Percentiles rank a stretch among this genome's conserved stretches.
Evolutionary conservation across 208 protist species (phyloP).

Genomic region (Trypanosoma mega): DNA sequence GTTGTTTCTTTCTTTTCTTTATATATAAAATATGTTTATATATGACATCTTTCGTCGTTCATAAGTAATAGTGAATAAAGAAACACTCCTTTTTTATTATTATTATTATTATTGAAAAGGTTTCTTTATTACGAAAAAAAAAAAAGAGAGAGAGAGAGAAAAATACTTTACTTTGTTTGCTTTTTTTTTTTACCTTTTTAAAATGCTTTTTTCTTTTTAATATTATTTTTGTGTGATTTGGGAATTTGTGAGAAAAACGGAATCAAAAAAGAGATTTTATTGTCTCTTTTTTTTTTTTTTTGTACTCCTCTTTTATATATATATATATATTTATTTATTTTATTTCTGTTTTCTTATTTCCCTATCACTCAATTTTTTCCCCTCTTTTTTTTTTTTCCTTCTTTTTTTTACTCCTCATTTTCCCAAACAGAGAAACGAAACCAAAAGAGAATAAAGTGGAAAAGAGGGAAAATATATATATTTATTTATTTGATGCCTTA

Average conservation of each 20-base stretch:
- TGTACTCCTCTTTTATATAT: conserved; percentile 7
- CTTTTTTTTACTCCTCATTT: conserved; percentile 12
- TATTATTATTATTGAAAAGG: no score
- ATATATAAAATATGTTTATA: conserved; percentile 8
- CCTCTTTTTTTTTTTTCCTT: conserved; percentile 7
- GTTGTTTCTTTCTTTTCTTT: conserved; percentile 3
- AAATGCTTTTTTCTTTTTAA: conserved; percentile 14
- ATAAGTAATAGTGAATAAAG: no score
- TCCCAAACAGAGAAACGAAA: not conserved
- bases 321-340: conserved; percentile 15
- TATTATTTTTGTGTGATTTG: not conserved
- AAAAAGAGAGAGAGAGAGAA: not conserved
- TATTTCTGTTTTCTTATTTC: not conserved
- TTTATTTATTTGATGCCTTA: no score
- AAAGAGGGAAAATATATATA: not conserved
- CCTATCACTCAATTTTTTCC: conserved; percentile 25
- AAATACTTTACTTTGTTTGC: not conserved
- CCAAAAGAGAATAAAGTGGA: not conserved
- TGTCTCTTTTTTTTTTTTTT: not conserved
- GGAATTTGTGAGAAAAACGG: not conserved
- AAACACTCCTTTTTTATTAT: no score
- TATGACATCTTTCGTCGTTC: not conserved
- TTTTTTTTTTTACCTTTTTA: conserved; percentile 16
- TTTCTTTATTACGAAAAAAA: conserved; percentile 15
- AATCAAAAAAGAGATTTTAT: not conserved